Evolutionary conservation across 2,329 filamentous ascomycete genomes (phyloP), one percentile per base, ranked within the genome.

Genomic region (Alternaria consortialis): DNA sequence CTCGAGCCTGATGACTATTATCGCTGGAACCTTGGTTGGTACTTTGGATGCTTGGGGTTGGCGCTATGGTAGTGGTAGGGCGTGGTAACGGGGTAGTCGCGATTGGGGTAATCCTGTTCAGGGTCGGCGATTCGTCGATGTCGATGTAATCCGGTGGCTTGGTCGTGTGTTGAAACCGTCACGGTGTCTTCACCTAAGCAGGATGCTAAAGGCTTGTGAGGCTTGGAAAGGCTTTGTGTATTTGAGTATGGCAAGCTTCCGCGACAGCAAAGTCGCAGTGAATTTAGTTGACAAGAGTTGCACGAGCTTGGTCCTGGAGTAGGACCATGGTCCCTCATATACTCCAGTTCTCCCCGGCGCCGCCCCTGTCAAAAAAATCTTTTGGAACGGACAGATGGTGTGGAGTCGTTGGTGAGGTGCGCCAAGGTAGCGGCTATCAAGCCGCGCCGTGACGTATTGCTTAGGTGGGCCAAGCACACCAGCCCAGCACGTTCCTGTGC

Each of bases 201-300:
- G 43, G 52, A 65, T 62, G 65, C 63, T 69, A 58, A 61, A 70
- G 59, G 64, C 66, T 65, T 68, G 64, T 66, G 58, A 68, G 64
- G 67, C 64, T 69, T 66, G 65, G 60, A 59, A 65, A 70, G 65
- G 71, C 66, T 72, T 72, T 72, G 64, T 70, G 67, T 60, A 70
- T 69, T 53, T 17, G 34, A 31, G 39, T 59, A 46, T 37, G 55
- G 42, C 39, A 40, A 56, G 53, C 44, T 31, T 46, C 48, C 36
- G 53, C 59, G 44, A 56, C 32, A 31, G n/a, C 50, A 42, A 52
- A 32, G 56, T 52, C 34, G 47, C 46, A 48, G 29, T 25, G 23
- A 50, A 53, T 39, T 34, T 7, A 31, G 23, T 34, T 15, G 29
- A 53, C 36, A 36, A 53, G 54, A 53, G 42, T 43, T 44, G 55